Evolutionary conservation across 2,329 filamentous ascomycete species (phyloP).

Genomic region (Fusarium virguliforme): DNA sequence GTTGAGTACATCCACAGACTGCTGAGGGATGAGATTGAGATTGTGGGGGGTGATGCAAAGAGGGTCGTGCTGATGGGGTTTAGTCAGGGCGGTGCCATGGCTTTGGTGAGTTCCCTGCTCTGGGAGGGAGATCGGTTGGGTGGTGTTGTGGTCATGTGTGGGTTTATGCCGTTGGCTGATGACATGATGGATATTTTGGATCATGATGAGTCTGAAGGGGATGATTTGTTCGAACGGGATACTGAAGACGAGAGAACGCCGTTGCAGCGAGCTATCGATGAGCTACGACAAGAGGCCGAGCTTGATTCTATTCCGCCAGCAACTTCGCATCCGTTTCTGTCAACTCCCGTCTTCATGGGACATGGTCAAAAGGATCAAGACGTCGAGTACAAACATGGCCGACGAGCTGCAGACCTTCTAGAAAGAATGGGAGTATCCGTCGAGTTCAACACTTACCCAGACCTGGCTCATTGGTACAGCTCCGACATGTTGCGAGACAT

Average conservation of each 20-base stretch:
- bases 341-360: conserved; percentile 63
- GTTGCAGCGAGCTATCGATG: conserved; percentile 45
- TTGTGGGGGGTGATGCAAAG: conserved; percentile 54
- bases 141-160: conserved; percentile 62
- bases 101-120: conserved; percentile 60
- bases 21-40: conserved; percentile 56
- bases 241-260: conserved; percentile 25
- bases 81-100: conserved; percentile 69
- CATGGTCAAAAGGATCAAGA: conserved; percentile 63
- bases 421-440: conserved; percentile 55
- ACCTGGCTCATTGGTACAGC: conserved; percentile 64
- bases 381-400: conserved; percentile 58
- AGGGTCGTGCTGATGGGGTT: conserved; percentile 66
- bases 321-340: conserved; percentile 35
- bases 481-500: conserved; percentile 60
- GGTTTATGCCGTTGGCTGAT: conserved; percentile 62
- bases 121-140: conserved; percentile 61
- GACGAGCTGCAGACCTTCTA: conserved; percentile 56
- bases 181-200: conserved; percentile 49
- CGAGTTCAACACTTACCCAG: conserved; percentile 58
- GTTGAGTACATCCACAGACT: conserved; percentile 59
- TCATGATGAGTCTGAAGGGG: conserved; percentile 13
- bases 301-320: conserved; percentile 23
- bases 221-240: conserved; percentile 44
- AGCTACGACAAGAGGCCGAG: conserved; percentile 52